phyloP scores from a whole-genome alignment of 305 asterid genomes.

The Solanum hybrid region DNA sequence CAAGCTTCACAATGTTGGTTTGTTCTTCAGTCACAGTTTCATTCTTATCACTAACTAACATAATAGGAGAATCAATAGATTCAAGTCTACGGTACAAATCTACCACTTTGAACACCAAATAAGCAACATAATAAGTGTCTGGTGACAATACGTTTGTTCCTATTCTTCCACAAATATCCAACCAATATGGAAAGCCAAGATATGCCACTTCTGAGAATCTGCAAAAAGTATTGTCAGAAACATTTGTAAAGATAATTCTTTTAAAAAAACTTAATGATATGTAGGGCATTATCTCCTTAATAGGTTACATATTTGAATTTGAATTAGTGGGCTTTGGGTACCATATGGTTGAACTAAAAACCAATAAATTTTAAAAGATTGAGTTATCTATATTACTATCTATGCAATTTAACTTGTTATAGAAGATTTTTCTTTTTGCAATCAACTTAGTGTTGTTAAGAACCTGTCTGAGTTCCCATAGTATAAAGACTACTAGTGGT shows the following conservation, averaged over 20 bases:
- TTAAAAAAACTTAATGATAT: constrained; percentile 4
- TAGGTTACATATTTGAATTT: not conserved
- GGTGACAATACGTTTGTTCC: not conserved
- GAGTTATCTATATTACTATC: not conserved
- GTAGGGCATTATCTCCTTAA: constrained; percentile 39
- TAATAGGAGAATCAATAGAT: constrained; percentile 17
- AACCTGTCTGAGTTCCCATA: not conserved
- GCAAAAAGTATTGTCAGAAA: not conserved
- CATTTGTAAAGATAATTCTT: not conserved
- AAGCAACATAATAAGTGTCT: constrained; percentile 1
- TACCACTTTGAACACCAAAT: constrained; percentile 24
- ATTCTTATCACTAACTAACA: constrained; percentile 3
- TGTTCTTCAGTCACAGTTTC: not conserved
- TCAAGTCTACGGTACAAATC: constrained; percentile 21
- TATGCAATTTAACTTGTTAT: not conserved
- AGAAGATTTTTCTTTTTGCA: not conserved
- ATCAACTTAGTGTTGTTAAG: not conserved
- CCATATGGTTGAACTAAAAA: not conserved
- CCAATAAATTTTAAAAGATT: not conserved
- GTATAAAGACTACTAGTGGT: not conserved
- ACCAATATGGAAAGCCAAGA: not conserved
- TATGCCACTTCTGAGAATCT: constrained; percentile 12
- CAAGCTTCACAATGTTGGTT: not conserved
- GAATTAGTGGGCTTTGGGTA: not conserved
- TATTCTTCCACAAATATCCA: constrained; percentile 10